phyloP scores from a whole-genome alignment of 1,284 basidiomycete genomes.

The Cryptococcus deneoformans region DNA sequence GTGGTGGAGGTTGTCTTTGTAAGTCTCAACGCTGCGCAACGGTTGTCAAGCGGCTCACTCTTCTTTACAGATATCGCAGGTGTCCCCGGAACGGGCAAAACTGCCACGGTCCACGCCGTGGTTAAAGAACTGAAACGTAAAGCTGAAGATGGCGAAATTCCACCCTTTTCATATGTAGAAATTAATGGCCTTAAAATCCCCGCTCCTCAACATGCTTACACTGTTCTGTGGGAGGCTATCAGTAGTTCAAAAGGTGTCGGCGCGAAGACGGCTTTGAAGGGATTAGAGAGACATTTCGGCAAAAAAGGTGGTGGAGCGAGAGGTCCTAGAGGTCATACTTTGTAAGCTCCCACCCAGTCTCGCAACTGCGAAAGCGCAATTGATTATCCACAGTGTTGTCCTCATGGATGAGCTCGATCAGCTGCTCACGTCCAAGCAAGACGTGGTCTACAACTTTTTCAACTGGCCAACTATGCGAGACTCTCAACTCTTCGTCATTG shows the following conservation, averaged over 20 bases:
- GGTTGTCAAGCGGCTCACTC: conserved; percentile 5
- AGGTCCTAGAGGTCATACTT: conserved; percentile 50
- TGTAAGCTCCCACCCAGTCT: conserved; percentile 32
- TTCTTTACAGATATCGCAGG: conserved; percentile 78
- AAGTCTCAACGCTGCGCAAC: conserved; percentile 47
- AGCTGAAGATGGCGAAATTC: conserved; percentile 77
- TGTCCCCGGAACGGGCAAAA: conserved; percentile 97
- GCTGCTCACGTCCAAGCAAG: conserved; percentile 90
- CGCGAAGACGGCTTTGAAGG: conserved; percentile 47
- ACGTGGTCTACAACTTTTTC: conserved; percentile 99
- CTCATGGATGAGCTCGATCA: conserved; percentile 99
- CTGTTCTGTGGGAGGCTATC: conserved; percentile 82
- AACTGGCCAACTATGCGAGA: conserved; percentile 93
- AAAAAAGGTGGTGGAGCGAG: conserved; percentile 37
- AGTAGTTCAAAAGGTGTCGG: conserved; percentile 66
- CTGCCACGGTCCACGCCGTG: conserved; percentile 92
- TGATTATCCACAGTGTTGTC: conserved; percentile 64
- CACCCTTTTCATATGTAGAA: conserved; percentile 94
- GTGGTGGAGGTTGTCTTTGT: conserved; percentile 95
- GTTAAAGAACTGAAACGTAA: conserved; percentile 82
- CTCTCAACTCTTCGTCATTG: conserved; percentile 88
- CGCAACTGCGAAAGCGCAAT: background rate
- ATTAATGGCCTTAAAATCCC: conserved; percentile 95
- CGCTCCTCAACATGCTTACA: conserved; percentile 83
- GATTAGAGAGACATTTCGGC: conserved; percentile 48